Evolutionary conservation across 306 rosid genomes (phyloP), one percentile per base, ranked within the genome.

Genomic region (Luffa aegyptiaca): DNA sequence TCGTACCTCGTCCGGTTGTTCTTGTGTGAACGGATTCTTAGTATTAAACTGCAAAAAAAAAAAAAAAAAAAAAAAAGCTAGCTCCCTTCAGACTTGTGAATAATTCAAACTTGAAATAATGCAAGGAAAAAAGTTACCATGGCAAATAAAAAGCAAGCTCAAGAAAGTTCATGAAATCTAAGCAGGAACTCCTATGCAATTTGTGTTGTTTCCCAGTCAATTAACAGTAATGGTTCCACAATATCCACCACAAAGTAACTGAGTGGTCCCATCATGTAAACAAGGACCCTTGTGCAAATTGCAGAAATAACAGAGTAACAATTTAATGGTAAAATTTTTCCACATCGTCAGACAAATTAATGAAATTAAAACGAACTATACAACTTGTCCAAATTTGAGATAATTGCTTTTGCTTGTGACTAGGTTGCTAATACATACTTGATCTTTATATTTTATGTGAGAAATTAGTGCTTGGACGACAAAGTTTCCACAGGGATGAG

Each of bases 391-490:
- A 45, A 70, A 45, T 44, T 70, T n/a, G n/a, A n/a, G n/a, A n/a
- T n/a, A n/a, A n/a, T n/a, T n/a, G n/a, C n/a, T n/a, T n/a, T n/a
- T n/a, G n/a, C n/a, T n/a, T n/a, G n/a, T n/a, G n/a, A n/a, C n/a
- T n/a, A n/a, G n/a, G n/a, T n/a, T n/a, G n/a, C n/a, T n/a, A n/a
- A n/a, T 13, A 77, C 89, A 65, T 89, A 95, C 98, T 83, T 91
- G 88, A 74, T 86, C 90, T 79, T 77, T 83, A 80, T 66, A 45
- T 76, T 75, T 88, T 63, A 92, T 81, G 84, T 81, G 89, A 78
- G 93, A 95, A 84, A 95, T 90, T 81, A 95, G 86, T 26, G 97
- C 92, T 89, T 95, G 98, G 84, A 93, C 88, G 59, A 89, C 97
- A 81, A 90, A 95, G 88, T 95, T 95, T 45, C 93, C 98, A 80